Evolutionary conservation across 345 rosid species (phyloP).

Genomic region (Noccaea caerulescens): DNA sequence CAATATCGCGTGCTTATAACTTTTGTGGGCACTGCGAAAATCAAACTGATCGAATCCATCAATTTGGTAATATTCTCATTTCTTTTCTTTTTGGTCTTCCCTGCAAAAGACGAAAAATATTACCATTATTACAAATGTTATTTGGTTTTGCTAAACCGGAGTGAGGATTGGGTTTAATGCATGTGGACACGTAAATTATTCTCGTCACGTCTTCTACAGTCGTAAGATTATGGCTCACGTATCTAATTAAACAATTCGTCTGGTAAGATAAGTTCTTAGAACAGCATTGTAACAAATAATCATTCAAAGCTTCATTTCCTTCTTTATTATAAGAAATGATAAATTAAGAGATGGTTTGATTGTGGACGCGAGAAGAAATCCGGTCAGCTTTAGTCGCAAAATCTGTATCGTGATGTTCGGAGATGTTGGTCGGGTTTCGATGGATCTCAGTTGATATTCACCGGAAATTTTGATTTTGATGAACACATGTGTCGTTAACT

Average conservation of each 20-base stretch:
- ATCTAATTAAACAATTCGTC: not conserved
- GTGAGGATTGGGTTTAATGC: constrained; percentile 9
- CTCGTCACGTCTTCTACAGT: constrained; percentile 39
- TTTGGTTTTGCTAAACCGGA: constrained; percentile 6
- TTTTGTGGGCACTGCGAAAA: not conserved
- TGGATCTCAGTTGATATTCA: no score
- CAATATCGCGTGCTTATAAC: not conserved
- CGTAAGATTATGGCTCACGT: constrained; percentile 30
- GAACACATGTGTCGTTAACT: no score
- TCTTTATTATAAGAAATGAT: not conserved
- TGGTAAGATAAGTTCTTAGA: no score
- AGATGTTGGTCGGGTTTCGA: no score
- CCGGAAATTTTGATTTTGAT: no score
- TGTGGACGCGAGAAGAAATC: no score
- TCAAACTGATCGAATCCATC: not conserved
- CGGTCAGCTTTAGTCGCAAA: no score
- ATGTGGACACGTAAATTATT: constrained; percentile 31
- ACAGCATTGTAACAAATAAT: not conserved
- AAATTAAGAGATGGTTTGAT: no score
- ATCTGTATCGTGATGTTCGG: no score
- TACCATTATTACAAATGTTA: not conserved
- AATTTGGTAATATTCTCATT: not conserved
- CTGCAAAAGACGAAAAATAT: no score
- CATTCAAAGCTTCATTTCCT: constrained; percentile 6
- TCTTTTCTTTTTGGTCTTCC: no score